phyloP scores from a whole-genome alignment of 345 rosid species.

The Eucalyptus curtisii region DNA sequence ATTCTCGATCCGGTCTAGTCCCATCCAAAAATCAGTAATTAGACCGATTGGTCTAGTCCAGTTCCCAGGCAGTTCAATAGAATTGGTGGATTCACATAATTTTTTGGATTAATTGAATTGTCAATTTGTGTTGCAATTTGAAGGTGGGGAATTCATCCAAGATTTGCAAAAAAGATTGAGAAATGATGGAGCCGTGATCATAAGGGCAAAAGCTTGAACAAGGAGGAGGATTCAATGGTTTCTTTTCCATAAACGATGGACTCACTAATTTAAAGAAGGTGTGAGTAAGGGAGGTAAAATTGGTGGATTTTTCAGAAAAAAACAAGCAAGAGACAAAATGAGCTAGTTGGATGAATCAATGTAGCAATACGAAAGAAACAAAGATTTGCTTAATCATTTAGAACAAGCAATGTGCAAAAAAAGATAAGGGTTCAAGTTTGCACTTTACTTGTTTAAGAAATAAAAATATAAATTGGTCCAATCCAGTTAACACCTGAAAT shows the following conservation, averaged over 20 bases:
- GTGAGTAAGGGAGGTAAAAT: background rate
- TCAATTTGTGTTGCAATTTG: no score
- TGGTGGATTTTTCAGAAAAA: background rate
- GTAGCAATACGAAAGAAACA: background rate
- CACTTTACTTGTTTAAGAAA: background rate
- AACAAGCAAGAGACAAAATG: background rate
- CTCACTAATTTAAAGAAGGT: background rate
- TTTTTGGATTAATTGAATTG: no score
- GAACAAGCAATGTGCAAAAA: no score
- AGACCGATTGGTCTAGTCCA: background rate
- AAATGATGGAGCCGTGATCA: background rate
- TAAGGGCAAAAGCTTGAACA: background rate
- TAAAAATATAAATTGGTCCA: background rate
- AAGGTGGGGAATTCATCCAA: background rate
- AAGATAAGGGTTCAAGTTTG: background rate
- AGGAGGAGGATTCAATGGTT: background rate
- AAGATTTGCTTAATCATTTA: no score
- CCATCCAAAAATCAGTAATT: background rate
- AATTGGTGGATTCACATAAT: background rate
- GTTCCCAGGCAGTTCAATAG: background rate
- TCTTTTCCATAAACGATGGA: no score
- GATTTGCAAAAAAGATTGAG: background rate
- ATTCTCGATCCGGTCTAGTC: background rate
- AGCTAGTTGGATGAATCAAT: background rate
- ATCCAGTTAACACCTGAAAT: no score